Conservation (phyloP, 768 basidiomycete genomes). For the Rhizopogon rudus region DNA sequence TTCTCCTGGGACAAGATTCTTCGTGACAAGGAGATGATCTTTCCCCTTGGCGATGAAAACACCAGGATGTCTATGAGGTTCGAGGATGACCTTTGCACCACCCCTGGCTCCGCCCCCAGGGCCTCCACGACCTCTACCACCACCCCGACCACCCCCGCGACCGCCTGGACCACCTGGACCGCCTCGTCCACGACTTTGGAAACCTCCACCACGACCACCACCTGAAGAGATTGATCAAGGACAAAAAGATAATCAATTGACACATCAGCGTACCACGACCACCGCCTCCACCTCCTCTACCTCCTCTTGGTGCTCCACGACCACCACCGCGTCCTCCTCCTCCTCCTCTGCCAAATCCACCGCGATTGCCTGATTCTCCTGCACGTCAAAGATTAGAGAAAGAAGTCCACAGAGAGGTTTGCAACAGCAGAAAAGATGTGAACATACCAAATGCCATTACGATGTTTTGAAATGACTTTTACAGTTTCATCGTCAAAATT, state of each 20-base stretch:
- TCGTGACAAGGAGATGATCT: slow-evolving; percentile 94
- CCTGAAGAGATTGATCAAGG: slow-evolving; percentile 9
- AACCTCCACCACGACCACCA: slow-evolving; percentile 29
- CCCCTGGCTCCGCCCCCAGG: slow-evolving; percentile 72
- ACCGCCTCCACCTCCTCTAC: slow-evolving; percentile 37
- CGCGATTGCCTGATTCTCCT: slow-evolving; percentile 72
- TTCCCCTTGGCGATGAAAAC: slow-evolving; percentile 98
- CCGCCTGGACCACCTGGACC: slow-evolving; percentile 37
- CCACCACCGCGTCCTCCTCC: slow-evolving; percentile 34
- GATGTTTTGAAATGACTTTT: not conserved
- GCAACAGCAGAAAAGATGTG: not conserved
- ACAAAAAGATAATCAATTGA: slow-evolving; percentile 5
- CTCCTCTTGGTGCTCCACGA: slow-evolving; percentile 31
- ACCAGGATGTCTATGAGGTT: slow-evolving; percentile 92
- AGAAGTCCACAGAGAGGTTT: not conserved
- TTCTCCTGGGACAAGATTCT: slow-evolving; percentile 96
- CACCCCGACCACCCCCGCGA: slow-evolving; percentile 37
- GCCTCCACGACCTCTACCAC: slow-evolving; percentile 53
- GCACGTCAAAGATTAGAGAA: not conserved
- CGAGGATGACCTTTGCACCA: slow-evolving; percentile 85
- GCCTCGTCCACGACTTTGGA: slow-evolving; percentile 30
- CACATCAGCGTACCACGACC: slow-evolving; percentile 28
- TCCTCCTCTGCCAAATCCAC: slow-evolving; percentile 55
- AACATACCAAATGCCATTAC: slow-evolving; percentile 32
- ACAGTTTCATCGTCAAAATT: not conserved